These are phyloP conservation scores for Xenoacremonium recifei DNA, from an alignment of 2,329 filamentous ascomycete genomes.

Conservation along the genomic window DNA sequence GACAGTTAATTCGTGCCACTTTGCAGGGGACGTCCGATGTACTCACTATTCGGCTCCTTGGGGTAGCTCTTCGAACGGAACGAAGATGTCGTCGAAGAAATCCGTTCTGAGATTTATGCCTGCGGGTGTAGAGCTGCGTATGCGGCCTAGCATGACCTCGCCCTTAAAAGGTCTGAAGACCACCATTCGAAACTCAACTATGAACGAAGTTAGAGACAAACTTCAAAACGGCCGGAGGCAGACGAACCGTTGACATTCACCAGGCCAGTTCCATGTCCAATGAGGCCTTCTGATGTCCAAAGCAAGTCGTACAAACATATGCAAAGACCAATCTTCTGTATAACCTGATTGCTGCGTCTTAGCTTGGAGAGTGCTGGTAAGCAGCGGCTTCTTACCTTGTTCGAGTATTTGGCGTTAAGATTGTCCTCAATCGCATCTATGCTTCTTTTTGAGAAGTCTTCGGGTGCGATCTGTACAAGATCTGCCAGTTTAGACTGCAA, in stretches of 20 bases:
- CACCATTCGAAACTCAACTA: conserved; percentile 88
- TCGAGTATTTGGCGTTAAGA: conserved; percentile 95
- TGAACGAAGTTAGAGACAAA: background rate
- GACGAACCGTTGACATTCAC: conserved; percentile 86
- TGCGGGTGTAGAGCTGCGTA: conserved; percentile 68
- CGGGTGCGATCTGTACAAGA: conserved; percentile 86
- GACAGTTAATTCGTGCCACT: conserved; percentile 10
- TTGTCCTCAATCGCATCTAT: conserved; percentile 89
- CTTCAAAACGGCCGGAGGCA: background rate
- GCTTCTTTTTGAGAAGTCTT: conserved; percentile 83
- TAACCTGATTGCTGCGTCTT: conserved; percentile 51
- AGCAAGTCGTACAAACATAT: conserved; percentile 91
- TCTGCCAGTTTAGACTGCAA: conserved; percentile 86
- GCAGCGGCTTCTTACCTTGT: conserved; percentile 63
- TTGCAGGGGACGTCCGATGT: background rate
- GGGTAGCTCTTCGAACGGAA: conserved; percentile 72
- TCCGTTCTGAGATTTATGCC: conserved; percentile 81
- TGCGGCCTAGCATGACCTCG: conserved; percentile 83
- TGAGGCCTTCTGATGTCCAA: conserved; percentile 86
- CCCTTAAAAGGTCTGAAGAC: conserved; percentile 96
- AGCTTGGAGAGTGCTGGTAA: background rate
- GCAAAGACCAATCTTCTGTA: conserved; percentile 92
- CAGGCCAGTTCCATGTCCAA: conserved; percentile 86
- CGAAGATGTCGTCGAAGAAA: conserved; percentile 91
- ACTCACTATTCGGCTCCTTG: conserved; percentile 74